These are phyloP conservation scores for Fusarium sp. DNA, from an alignment of 2,329 filamentous ascomycete genomes.

Conservation along the genomic window DNA sequence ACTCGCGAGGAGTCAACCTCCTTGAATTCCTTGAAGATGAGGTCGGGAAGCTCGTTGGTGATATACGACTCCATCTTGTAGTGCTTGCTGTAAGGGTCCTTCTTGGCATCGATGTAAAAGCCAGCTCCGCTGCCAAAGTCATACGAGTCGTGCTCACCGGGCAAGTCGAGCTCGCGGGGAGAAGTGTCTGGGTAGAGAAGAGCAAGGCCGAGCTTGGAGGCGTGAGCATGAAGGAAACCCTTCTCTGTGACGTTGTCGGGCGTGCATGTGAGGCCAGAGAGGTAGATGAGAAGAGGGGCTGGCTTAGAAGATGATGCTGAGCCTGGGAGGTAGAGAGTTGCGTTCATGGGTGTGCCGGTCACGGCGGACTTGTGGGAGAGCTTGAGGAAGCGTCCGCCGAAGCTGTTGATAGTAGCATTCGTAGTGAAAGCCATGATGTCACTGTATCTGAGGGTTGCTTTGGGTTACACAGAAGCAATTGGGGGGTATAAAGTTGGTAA, in stretches of 20 bases:
- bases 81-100: slow-evolving; percentile 74
- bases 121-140: slow-evolving; percentile 93
- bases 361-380: slow-evolving; percentile 82
- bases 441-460: not conserved
- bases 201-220: slow-evolving; percentile 83
- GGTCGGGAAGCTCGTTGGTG: slow-evolving; percentile 81
- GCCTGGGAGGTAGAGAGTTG: slow-evolving; percentile 91
- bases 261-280: slow-evolving; percentile 93
- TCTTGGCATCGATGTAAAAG: slow-evolving; percentile 91
- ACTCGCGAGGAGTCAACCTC: slow-evolving; percentile 74
- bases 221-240: slow-evolving; percentile 90
- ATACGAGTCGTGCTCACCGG: slow-evolving; percentile 85
- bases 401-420: slow-evolving; percentile 87
- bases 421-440: slow-evolving; percentile 82
- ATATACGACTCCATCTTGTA: slow-evolving; percentile 98
- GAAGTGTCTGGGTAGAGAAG: slow-evolving; percentile 95
- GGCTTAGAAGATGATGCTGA: slow-evolving; percentile 62
- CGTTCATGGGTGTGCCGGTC: slow-evolving; percentile 87
- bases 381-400: slow-evolving; percentile 94
- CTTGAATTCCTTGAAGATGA: slow-evolving; percentile 76
- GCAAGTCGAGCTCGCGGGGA: slow-evolving; percentile 80
- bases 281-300: slow-evolving; percentile 88
- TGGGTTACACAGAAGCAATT: not conserved
- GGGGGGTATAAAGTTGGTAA: not conserved
- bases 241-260: slow-evolving; percentile 84